Conservation (phyloP, 164 flowering plant species). For the Tetrastigma voinierianum region DNA sequence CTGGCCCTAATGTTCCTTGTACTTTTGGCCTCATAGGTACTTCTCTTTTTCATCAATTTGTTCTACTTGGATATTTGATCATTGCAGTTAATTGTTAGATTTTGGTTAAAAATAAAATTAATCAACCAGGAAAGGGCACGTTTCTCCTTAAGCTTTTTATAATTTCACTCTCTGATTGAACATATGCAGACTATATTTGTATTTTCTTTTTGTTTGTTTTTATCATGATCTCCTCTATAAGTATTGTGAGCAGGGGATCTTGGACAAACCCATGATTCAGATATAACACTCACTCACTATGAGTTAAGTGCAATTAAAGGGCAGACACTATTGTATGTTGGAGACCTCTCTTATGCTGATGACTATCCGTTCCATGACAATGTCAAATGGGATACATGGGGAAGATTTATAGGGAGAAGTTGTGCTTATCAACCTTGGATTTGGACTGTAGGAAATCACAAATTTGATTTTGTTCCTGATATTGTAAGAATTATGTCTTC, state of each 20-base stretch:
- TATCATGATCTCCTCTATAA: background rate
- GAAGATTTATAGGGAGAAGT: conserved; percentile 37
- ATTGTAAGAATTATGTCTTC: conserved; percentile 19
- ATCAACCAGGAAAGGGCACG: background rate
- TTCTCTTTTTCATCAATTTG: background rate
- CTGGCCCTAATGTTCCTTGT: conserved; percentile 34
- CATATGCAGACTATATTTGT: background rate
- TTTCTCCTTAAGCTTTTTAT: too few relatives aligned
- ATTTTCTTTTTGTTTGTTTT: background rate
- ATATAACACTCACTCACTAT: conserved; percentile 34
- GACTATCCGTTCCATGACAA: conserved; percentile 33
- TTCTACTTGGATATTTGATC: background rate
- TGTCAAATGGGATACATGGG: conserved; percentile 52
- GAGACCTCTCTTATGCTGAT: conserved; percentile 54
- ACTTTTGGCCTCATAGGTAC: conserved; percentile 38
- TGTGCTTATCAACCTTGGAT: conserved; percentile 53
- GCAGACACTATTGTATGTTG: conserved; percentile 39
- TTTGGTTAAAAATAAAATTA: too few relatives aligned
- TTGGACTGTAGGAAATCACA: conserved; percentile 47
- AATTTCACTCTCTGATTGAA: background rate
- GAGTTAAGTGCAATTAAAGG: conserved; percentile 25
- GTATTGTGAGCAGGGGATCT: conserved; percentile 34
- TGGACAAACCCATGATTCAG: conserved; percentile 48
- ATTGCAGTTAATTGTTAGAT: background rate
- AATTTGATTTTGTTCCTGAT: conserved; percentile 37